A percentile compares a stretch with the other conserved stretches of the same genome.
phyloP scores from a whole-genome alignment of 2,329 filamentous ascomycete species.

The Chalara sp. region DNA sequence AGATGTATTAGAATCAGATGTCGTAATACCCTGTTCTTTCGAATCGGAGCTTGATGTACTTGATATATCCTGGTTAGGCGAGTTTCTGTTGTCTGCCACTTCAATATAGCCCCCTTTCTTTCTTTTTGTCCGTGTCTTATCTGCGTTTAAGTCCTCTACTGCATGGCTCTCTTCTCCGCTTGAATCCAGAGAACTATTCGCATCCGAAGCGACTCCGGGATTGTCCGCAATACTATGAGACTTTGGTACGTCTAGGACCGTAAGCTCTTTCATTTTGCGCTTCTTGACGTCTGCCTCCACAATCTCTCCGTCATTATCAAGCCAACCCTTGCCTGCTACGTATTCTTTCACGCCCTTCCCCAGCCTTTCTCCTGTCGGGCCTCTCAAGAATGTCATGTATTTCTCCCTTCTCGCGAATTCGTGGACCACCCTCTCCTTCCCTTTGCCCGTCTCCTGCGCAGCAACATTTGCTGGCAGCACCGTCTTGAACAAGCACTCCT shows the following conservation, averaged over 20 bases:
- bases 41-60: conserved; percentile 22
- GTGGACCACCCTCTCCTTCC: conserved; percentile 67
- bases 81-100: no score
- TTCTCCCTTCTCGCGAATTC: conserved; percentile 85
- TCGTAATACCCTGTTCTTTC: conserved; percentile 3
- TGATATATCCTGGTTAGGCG: conserved; percentile 6
- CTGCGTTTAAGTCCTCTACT: no score
- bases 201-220: no score
- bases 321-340: conserved; percentile 82
- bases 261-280: neutral
- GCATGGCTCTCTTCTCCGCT: conserved; percentile 14
- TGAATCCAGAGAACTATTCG: neutral
- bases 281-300: conserved; percentile 47
- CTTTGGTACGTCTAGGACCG: neutral
- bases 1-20: conserved; percentile 16
- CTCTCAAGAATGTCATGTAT: conserved; percentile 74
- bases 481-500: conserved; percentile 82
- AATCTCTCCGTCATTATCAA: conserved; percentile 70
- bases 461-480: conserved; percentile 56
- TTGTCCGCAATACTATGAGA: neutral
- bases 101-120: no score
- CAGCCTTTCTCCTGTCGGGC: conserved; percentile 35
- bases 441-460: conserved; percentile 46
- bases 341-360: conserved; percentile 53
- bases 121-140: no score